phyloP scores from a whole-genome alignment of 257 asterid species.

The Jacaranda copaia region DNA sequence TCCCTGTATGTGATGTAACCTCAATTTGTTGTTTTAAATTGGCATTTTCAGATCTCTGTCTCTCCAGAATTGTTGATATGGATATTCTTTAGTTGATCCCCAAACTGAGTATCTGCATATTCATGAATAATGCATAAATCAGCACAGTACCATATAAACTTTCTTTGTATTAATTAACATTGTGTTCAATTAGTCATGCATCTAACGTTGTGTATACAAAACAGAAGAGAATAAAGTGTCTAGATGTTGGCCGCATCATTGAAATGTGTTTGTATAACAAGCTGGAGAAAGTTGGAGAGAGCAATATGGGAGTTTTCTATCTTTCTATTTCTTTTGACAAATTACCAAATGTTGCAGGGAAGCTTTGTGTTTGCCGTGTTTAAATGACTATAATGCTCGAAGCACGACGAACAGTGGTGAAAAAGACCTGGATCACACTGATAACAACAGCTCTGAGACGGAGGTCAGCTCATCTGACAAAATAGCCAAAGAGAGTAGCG shows the following conservation, averaged over 20 bases:
- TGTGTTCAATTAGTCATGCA: no score
- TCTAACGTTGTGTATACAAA: no score
- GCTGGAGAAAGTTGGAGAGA: no score
- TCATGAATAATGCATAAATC: no score
- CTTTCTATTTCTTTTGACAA: slow-evolving; percentile 25
- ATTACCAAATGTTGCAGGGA: slow-evolving; percentile 52
- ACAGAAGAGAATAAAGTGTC: no score
- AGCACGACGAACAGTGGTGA: slow-evolving; percentile 17
- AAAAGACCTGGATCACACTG: slow-evolving; percentile 38
- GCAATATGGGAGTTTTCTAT: no score
- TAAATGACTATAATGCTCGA: slow-evolving; percentile 24
- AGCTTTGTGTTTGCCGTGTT: slow-evolving; percentile 34
- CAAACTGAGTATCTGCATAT: no score
- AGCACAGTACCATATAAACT: no score
- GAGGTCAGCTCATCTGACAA: slow-evolving; percentile 19
- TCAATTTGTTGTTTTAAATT: not conserved
- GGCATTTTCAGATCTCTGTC: not conserved
- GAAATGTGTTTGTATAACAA: no score
- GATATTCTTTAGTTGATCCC: no score
- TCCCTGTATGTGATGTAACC: not conserved
- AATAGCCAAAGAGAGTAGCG: slow-evolving; percentile 19
- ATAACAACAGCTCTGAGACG: slow-evolving; percentile 21
- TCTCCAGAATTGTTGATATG: not conserved
- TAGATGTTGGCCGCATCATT: no score
- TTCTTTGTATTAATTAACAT: no score